A percentile compares a stretch with the other conserved stretches of the same genome.
Conservation (phyloP, 495 filamentous ascomycete species). For the Apodospora peruviana region DNA sequence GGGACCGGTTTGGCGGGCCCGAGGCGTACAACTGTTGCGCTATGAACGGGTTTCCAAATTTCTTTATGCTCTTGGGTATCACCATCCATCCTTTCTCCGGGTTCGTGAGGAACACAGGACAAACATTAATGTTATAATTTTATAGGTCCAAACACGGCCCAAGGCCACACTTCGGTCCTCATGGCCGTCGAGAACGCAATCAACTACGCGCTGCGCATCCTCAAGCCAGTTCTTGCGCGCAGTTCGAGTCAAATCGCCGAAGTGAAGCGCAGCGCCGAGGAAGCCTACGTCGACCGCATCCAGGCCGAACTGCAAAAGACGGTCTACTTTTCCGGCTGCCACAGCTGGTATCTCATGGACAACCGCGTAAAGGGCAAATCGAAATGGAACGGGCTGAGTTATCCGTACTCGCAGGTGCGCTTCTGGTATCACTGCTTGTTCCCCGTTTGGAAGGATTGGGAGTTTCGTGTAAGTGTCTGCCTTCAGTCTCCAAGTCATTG, state of each 20-base stretch:
- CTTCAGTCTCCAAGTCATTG: too few species aligned
- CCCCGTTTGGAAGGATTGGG: slow-evolving; percentile 6
- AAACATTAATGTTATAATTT: background rate
- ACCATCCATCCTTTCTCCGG: background rate
- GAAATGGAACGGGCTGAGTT: slow-evolving; percentile 6
- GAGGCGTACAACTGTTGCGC: slow-evolving; percentile 33
- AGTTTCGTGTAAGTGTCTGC: background rate
- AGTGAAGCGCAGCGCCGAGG: slow-evolving; percentile 30
- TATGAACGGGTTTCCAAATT: slow-evolving; percentile 39
- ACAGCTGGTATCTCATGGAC: slow-evolving; percentile 36
- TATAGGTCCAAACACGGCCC: slow-evolving; percentile 38
- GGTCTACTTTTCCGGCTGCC: slow-evolving; percentile 27
- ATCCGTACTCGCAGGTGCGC: slow-evolving; percentile 7
- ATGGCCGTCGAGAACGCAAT: slow-evolving; percentile 33
- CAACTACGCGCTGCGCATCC: slow-evolving; percentile 26
- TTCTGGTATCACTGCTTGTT: slow-evolving; percentile 6
- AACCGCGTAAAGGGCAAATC: background rate
- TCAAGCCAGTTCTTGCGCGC: slow-evolving; percentile 30
- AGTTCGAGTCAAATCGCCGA: slow-evolving; percentile 21
- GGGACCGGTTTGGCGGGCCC: slow-evolving; percentile 28
- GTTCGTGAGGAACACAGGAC: background rate
- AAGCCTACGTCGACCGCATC: slow-evolving; percentile 14
- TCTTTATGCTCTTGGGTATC: slow-evolving; percentile 29
- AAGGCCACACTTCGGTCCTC: slow-evolving; percentile 37
- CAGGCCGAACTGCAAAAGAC: slow-evolving; percentile 21